These are phyloP conservation scores for Fusarium domesticum DNA, from an alignment of 2,329 filamentous ascomycete genomes.

Conservation along the genomic window DNA sequence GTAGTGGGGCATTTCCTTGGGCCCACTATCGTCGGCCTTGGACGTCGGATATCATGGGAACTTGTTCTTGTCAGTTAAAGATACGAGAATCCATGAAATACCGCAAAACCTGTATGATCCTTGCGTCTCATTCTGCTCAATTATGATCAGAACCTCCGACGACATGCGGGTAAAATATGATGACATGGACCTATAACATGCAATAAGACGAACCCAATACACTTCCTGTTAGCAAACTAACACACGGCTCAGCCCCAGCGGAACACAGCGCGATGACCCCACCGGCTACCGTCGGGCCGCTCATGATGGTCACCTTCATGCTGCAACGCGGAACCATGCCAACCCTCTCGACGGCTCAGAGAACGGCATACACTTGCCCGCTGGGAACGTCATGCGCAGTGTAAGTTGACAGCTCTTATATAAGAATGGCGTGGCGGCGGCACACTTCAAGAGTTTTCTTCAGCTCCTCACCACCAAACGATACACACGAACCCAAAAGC, in stretches of 20 bases:
- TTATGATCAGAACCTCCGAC: constrained; percentile 1
- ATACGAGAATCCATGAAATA: no score
- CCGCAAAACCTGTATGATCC: no score
- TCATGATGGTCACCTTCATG: constrained; percentile 5
- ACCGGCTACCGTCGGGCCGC: constrained; percentile 32
- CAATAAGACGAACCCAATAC: background rate
- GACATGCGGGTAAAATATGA: no score
- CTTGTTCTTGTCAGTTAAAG: no score
- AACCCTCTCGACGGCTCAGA: constrained; percentile 23
- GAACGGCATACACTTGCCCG: no score
- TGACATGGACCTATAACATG: no score
- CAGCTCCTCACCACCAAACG: constrained; percentile 5
- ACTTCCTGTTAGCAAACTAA: constrained; percentile 10
- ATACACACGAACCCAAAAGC: background rate
- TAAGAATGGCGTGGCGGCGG: constrained; percentile 16
- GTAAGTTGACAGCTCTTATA: constrained; percentile 19
- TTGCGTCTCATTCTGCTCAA: no score
- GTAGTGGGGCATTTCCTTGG: background rate
- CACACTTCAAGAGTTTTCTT: constrained; percentile 1
- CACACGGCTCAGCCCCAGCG: constrained; percentile 11
- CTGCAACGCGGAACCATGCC: constrained; percentile 27
- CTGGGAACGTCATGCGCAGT: constrained; percentile 26
- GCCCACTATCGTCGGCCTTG: constrained; percentile 1
- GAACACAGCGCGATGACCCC: constrained; percentile 21
- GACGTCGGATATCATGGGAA: no score